Evolutionary conservation across 495 filamentous ascomycete species (phyloP).

Genomic region (Oidiodendron maius): DNA sequence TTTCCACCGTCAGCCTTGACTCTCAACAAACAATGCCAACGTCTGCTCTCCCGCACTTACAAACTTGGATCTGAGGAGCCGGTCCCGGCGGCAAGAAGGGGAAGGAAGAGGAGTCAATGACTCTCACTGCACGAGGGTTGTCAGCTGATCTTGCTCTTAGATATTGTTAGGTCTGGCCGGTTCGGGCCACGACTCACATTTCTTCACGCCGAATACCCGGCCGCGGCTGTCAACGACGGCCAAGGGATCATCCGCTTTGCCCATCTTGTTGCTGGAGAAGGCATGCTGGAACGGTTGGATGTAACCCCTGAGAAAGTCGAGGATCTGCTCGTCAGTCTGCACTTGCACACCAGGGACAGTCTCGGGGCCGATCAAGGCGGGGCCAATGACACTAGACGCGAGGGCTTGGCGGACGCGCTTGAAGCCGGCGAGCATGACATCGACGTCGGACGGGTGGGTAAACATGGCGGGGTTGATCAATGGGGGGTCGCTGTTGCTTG

Average conservation of each 20-base stretch:
- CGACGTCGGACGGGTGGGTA: constrained; percentile 42
- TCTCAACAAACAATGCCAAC: too few relatives aligned
- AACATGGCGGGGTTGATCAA: constrained; percentile 53
- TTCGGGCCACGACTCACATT: too few relatives aligned
- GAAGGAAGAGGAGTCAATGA: too few relatives aligned
- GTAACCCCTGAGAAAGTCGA: constrained; percentile 32
- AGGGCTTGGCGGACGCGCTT: constrained; percentile 42
- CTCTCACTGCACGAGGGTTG: too few relatives aligned
- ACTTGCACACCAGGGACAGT: constrained; percentile 40
- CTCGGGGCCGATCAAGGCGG: constrained; percentile 39
- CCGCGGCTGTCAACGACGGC: constrained; percentile 48
- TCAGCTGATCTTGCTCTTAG: too few relatives aligned
- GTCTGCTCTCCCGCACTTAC: too few relatives aligned
- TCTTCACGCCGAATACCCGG: constrained; percentile 48
- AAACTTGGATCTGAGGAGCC: too few relatives aligned
- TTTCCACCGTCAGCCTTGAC: too few relatives aligned
- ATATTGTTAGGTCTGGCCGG: too few relatives aligned
- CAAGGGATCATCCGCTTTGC: constrained; percentile 28
- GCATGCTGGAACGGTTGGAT: constrained; percentile 45
- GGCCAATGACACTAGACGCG: constrained; percentile 26
- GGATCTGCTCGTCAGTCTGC: constrained; percentile 44
- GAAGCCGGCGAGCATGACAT: constrained; percentile 46
- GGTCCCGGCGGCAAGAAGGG: too few relatives aligned
- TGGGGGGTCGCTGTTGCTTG: constrained; percentile 36
- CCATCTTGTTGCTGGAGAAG: constrained; percentile 50